Evolutionary conservation across 2,329 filamentous ascomycete species (phyloP), one percentile per base, ranked within the genome.

Genomic region (Colletotrichum plurivorum): DNA sequence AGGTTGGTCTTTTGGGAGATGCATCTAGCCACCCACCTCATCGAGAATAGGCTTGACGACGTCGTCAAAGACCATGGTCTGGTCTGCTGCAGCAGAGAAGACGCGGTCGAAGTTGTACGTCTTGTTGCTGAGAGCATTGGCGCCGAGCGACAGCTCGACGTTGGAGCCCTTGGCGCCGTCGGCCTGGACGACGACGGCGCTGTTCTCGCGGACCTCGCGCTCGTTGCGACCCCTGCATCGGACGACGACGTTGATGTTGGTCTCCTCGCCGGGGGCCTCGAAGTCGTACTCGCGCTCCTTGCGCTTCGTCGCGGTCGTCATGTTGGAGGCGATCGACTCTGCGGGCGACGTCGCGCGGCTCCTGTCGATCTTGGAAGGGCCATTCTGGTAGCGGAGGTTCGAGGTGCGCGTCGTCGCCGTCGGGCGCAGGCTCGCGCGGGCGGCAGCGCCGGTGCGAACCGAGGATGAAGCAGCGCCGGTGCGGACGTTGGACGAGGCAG

Each of bases 231-330:
- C 96, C 74, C 96, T 89, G 83, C 95, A 99, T 72, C 96, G 89
- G 67, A 99, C 97, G 41, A 98, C 95, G 54, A 99, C 96, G 78
- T 97, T 96, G 81, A 99, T 99, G 78, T 98, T 99, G 8, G 95
- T 98, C 80, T 97, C 94, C 75, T 95, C 91, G 64, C 82, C 81
- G 53, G 89, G 87, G 3, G 85, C 79, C 39, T 93, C 90, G 6
- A 87, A 80, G 52, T 95, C 95, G 76, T 92, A 95, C 45, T 97
- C 93, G 76, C 93, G 89, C 74, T 96, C 93, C 80, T 97, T 97
- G 76, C 95, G 91, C 84, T 98, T 97, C 52, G 85, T 87, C 25
- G 90, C 89, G 39, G 87, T 81, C 57, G 86, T 85, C 31, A 88
- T 81, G 39, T 85, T 81, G 4, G 92, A 92, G 60, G 87, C 85